Conservation (phyloP, 345 rosid species). For the Salix suchowensis region DNA sequence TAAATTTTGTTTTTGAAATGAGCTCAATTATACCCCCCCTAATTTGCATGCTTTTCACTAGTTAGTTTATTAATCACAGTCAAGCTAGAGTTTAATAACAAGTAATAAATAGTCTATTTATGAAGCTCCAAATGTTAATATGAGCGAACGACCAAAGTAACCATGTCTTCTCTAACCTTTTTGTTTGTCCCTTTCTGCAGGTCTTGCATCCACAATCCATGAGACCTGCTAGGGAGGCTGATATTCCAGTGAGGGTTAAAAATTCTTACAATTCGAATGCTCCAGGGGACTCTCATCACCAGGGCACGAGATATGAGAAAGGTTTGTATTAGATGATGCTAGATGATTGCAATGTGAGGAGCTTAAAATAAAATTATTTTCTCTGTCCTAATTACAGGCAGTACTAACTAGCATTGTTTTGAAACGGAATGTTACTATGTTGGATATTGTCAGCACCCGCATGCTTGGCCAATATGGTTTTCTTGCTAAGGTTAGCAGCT, state of each 20-base stretch:
- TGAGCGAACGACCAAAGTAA: neutral
- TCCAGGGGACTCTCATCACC: slow-evolving; percentile 96
- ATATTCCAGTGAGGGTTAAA: slow-evolving; percentile 96
- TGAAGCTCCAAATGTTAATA: neutral
- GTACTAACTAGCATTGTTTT: slow-evolving; percentile 92
- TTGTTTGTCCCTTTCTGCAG: slow-evolving; percentile 32
- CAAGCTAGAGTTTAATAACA: neutral
- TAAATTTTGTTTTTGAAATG: neutral
- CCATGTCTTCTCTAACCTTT: neutral
- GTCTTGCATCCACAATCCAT: slow-evolving; percentile 98
- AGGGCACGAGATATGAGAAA: slow-evolving; percentile 79
- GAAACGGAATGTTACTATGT: slow-evolving; percentile 95
- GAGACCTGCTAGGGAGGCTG: slow-evolving; percentile 99
- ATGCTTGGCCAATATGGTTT: slow-evolving; percentile 99
- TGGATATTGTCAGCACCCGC: slow-evolving; percentile 96
- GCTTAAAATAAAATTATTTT: slow-evolving; percentile 6
- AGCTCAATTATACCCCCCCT: neutral
- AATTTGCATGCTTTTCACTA: neutral
- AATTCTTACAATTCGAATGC: slow-evolving; percentile 95
- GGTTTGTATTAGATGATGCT: slow-evolving; percentile 43
- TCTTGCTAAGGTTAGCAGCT: slow-evolving; percentile 72
- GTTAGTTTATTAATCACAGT: neutral
- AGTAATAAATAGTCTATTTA: neutral
- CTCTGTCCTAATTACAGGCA: slow-evolving; percentile 53
- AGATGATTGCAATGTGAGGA: slow-evolving; percentile 3